phyloP scores from a whole-genome alignment of 2,329 filamentous ascomycete genomes.

The Aureobasidium leucospermi region DNA sequence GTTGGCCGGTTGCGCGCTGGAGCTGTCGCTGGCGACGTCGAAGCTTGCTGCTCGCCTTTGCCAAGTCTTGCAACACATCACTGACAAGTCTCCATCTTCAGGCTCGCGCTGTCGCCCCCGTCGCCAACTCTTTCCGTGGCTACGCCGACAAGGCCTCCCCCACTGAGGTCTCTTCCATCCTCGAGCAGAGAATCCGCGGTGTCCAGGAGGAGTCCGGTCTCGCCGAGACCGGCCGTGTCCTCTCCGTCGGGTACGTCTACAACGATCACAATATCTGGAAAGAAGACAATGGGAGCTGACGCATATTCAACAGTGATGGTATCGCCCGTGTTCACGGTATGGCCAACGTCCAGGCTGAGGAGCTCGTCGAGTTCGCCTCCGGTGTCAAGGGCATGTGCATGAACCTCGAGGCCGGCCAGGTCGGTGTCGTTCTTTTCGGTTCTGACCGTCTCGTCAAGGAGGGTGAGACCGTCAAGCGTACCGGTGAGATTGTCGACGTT shows the following conservation, averaged over 20 bases:
- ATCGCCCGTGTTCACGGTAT: conserved; percentile 99
- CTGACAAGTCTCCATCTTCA: conserved; percentile 48
- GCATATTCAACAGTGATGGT: conserved; percentile 71
- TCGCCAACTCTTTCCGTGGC: conserved; percentile 71
- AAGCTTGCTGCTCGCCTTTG: conserved; percentile 6
- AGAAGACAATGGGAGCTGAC: conserved; percentile 27
- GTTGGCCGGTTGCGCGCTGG: conserved; percentile 2
- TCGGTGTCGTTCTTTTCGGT: conserved; percentile 99
- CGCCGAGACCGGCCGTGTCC: conserved; percentile 96
- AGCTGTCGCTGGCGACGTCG: conserved; percentile 5
- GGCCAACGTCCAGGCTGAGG: conserved; percentile 99
- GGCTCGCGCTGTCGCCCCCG: conserved; percentile 79
- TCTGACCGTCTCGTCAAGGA: conserved; percentile 99
- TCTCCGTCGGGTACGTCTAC: conserved; percentile 88
- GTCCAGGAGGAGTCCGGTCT: conserved; percentile 94
- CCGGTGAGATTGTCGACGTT: conserved; percentile 97
- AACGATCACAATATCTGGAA: conserved; percentile 21
- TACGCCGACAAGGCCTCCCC: conserved; percentile 91
- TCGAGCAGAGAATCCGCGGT: conserved; percentile 98
- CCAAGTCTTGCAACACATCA: conserved; percentile 25
- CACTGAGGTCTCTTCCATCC: conserved; percentile 97
- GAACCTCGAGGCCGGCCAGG: conserved; percentile 99
- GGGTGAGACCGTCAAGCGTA: conserved; percentile 99
- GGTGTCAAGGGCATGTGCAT: conserved; percentile 99
- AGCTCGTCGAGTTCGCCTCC: conserved; percentile 99